Evolutionary conservation across 1,284 basidiomycete genomes (phyloP).

Genomic region (Trichosporon faecale): DNA sequence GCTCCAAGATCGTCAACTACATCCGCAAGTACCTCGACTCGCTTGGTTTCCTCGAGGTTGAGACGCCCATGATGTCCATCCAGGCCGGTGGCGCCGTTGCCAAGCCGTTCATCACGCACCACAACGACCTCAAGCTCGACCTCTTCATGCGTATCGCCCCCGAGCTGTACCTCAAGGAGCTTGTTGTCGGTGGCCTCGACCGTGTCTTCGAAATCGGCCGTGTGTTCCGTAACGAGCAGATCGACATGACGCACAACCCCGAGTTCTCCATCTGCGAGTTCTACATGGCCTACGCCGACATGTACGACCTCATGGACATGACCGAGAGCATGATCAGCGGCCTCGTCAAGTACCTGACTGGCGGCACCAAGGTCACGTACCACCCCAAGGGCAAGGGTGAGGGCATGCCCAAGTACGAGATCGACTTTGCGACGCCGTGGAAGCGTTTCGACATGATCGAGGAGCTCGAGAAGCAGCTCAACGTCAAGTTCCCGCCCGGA

Average conservation of each 20-base stretch:
- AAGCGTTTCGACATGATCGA: constrained; percentile 98
- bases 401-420: constrained; percentile 62
- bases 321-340: constrained; percentile 90
- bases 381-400: constrained; percentile 89
- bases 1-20: constrained; percentile 84
- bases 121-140: constrained; percentile 97
- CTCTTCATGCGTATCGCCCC: constrained; percentile 98
- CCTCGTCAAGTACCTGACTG: constrained; percentile 84
- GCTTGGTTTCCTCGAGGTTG: constrained; percentile 96
- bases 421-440: constrained; percentile 96
- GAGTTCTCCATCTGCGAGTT: constrained; percentile 99
- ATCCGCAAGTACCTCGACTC: constrained; percentile 86
- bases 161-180: constrained; percentile 96
- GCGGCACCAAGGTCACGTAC: constrained; percentile 76
- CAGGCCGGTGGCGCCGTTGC: constrained; percentile 96
- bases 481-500: constrained; percentile 88
- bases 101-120: constrained; percentile 97
- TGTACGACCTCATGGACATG: constrained; percentile 98
- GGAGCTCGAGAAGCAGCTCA: constrained; percentile 90
- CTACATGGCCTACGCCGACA: constrained; percentile 99
- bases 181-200: constrained; percentile 94
- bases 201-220: constrained; percentile 98
- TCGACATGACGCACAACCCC: constrained; percentile 96
- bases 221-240: constrained; percentile 97
- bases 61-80: constrained; percentile 98